Conservation (phyloP, 1,284 basidiomycete species). For the Microbotryum saponariae region DNA sequence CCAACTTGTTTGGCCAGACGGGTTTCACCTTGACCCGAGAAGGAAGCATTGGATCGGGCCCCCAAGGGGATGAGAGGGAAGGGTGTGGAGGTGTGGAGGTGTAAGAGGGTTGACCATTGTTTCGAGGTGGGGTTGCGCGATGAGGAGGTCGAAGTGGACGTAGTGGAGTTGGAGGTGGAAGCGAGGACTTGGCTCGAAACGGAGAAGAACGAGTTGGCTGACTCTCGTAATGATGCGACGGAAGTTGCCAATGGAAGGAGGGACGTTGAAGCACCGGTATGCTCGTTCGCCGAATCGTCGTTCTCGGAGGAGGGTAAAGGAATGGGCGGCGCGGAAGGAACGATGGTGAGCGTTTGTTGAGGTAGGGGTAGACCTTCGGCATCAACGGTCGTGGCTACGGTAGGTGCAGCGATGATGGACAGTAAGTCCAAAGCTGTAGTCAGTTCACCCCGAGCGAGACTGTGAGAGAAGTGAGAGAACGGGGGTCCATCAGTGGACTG, state of each 20-base stretch:
- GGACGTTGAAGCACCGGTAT: conserved; percentile 2
- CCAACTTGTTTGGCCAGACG: conserved; percentile 21
- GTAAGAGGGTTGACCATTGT: conserved; percentile 23
- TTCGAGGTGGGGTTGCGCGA: conserved; percentile 6
- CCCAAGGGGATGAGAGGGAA: conserved; percentile 23
- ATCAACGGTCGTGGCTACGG: conserved; percentile 29
- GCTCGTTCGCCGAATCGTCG: conserved; percentile 7
- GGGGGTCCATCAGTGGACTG: background rate
- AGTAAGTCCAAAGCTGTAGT: conserved; percentile 28
- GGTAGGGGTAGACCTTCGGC: conserved; percentile 21
- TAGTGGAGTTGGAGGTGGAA: conserved; percentile 2
- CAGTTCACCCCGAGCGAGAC: conserved; percentile 25
- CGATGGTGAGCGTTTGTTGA: conserved; percentile 20
- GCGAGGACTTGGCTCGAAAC: conserved; percentile 25
- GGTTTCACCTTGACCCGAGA: conserved; percentile 20
- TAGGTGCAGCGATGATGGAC: conserved; percentile 25
- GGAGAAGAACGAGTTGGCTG: conserved; percentile 22
- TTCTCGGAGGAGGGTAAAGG: background rate
- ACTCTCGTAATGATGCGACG: conserved; percentile 12
- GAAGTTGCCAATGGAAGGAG: conserved; percentile 20
- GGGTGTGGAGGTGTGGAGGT: conserved; percentile 7
- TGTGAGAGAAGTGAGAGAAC: background rate
- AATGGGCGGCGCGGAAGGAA: conserved; percentile 8
- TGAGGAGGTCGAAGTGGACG: background rate
- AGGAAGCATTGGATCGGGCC: conserved; percentile 13